Conservation (phyloP, 495 filamentous ascomycete species). For the Aspergillus hancockii region DNA sequence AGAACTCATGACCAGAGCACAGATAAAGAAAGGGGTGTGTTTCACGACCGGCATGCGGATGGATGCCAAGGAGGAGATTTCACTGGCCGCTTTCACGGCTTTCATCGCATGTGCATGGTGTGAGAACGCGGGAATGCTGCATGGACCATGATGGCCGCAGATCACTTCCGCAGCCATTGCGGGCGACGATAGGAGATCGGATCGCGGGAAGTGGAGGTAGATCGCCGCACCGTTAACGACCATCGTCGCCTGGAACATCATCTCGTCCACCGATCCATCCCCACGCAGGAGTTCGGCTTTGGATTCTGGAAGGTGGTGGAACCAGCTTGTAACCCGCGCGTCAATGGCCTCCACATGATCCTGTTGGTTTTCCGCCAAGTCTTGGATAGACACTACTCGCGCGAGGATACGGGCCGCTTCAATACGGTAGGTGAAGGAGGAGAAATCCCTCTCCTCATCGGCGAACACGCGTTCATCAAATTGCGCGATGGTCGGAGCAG, state of each 20-base stretch:
- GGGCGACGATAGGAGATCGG: constrained; percentile 50
- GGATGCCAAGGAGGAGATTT: constrained; percentile 75
- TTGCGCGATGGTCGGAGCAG: constrained; percentile 41
- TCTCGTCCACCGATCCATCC: constrained; percentile 73
- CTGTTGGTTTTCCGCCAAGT: constrained; percentile 43
- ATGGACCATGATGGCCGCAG: constrained; percentile 45
- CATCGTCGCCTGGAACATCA: constrained; percentile 91
- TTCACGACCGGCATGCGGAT: constrained; percentile 70
- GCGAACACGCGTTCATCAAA: constrained; percentile 49
- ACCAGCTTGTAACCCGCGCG: constrained; percentile 77
- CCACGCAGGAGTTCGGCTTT: constrained; percentile 71
- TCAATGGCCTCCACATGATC: constrained; percentile 62
- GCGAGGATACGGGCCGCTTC: constrained; percentile 74
- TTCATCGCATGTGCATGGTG: constrained; percentile 73
- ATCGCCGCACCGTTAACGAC: constrained; percentile 63
- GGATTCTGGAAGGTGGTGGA: constrained; percentile 72
- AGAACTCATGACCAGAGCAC: constrained; percentile 64
- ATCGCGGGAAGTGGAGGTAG: constrained; percentile 50
- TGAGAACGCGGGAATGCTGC: constrained; percentile 53
- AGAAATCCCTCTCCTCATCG: constrained; percentile 49
- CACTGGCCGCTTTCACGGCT: constrained; percentile 73
- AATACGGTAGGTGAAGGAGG: constrained; percentile 49
- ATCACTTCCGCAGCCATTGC: constrained; percentile 50
- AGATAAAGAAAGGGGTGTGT: constrained; percentile 90
- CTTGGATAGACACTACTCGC: constrained; percentile 59